These are phyloP conservation scores for Gamarada debralockiae DNA, from an alignment of 495 filamentous ascomycete genomes.

Conservation along the genomic window DNA sequence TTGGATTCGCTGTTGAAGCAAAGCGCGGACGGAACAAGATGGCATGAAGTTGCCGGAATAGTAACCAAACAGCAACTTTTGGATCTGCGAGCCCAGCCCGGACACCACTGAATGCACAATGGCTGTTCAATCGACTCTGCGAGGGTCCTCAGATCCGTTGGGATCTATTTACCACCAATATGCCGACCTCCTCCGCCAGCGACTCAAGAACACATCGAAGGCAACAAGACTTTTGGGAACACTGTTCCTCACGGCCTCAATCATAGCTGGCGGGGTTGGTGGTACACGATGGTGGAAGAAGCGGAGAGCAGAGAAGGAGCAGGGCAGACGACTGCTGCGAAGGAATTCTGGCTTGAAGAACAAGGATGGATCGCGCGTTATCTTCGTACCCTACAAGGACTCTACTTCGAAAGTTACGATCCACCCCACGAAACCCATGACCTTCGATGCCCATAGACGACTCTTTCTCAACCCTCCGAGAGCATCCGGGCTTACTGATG, in stretches of 20 bases:
- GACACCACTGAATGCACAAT: constrained; percentile 38
- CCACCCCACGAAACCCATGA: constrained; percentile 84
- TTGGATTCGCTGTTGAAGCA: no score
- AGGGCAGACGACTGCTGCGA: constrained; percentile 72
- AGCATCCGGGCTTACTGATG: constrained; percentile 69
- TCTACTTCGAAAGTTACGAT: constrained; percentile 89
- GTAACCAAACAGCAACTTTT: neutral
- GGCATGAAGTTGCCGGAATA: constrained; percentile 1
- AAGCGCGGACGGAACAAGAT: neutral
- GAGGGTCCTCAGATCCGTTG: constrained; percentile 64
- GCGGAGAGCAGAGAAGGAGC: constrained; percentile 69
- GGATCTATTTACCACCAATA: constrained; percentile 66
- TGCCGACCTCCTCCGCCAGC: constrained; percentile 53
- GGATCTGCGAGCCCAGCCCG: neutral
- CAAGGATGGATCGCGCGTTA: constrained; percentile 89
- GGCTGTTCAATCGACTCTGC: constrained; percentile 85
- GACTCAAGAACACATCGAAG: constrained; percentile 57
- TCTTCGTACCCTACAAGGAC: constrained; percentile 89
- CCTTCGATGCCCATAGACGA: constrained; percentile 93
- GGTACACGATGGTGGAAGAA: constrained; percentile 68
- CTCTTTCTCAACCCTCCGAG: constrained; percentile 89
- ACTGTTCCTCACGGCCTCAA: constrained; percentile 66
- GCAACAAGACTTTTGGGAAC: constrained; percentile 70
- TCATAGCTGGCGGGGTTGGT: constrained; percentile 73
- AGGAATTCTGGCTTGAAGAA: constrained; percentile 89